Percentiles rank a stretch among this genome's conserved stretches.
These are phyloP conservation scores for Pseudopyricularia javanii DNA, from an alignment of 2,329 filamentous ascomycete species.

Conservation along the genomic window DNA sequence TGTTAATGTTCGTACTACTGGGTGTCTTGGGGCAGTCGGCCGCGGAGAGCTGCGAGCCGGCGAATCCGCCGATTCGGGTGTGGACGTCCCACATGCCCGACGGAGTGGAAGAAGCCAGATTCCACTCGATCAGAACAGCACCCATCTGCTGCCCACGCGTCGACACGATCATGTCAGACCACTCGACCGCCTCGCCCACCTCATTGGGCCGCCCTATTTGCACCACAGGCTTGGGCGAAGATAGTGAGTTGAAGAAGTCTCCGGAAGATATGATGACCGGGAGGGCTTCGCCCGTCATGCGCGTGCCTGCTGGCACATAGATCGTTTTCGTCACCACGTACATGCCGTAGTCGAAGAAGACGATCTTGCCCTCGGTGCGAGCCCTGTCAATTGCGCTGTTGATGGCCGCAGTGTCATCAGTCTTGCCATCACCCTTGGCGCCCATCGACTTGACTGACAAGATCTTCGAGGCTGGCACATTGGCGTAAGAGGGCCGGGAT, in stretches of 20 bases:
- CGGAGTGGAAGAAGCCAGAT: slow-evolving; percentile 38
- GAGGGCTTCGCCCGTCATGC: slow-evolving; percentile 48
- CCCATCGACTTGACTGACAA: slow-evolving; percentile 56
- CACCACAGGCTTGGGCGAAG: slow-evolving; percentile 50
- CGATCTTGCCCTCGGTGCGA: slow-evolving; percentile 38
- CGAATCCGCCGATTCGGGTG: slow-evolving; percentile 59
- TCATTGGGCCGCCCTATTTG: slow-evolving; percentile 49
- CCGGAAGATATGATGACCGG: slow-evolving; percentile 39
- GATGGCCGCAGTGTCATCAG: slow-evolving; percentile 63
- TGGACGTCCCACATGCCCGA: slow-evolving; percentile 63
- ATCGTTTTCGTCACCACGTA: slow-evolving; percentile 48
- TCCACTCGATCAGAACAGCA: slow-evolving; percentile 61
- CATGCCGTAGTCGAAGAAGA: slow-evolving; percentile 49
- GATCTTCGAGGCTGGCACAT: slow-evolving; percentile 45
- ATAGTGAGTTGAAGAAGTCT: slow-evolving; percentile 42
- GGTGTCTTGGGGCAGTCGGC: slow-evolving; percentile 50
- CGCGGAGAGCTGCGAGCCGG: slow-evolving; percentile 54
- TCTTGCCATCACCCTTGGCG: slow-evolving; percentile 59
- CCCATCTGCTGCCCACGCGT: slow-evolving; percentile 55
- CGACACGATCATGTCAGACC: slow-evolving; percentile 59
- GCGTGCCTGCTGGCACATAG: slow-evolving; percentile 31
- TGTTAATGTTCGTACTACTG: slow-evolving; percentile 12
- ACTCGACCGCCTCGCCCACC: slow-evolving; percentile 48
- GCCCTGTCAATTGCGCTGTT: slow-evolving; percentile 48
- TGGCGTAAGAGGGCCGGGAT: slow-evolving; percentile 65